Percentiles rank a stretch among this genome's conserved stretches.
Conservation (phyloP, 2,329 filamentous ascomycete species). For the Alternaria metachromatica region DNA sequence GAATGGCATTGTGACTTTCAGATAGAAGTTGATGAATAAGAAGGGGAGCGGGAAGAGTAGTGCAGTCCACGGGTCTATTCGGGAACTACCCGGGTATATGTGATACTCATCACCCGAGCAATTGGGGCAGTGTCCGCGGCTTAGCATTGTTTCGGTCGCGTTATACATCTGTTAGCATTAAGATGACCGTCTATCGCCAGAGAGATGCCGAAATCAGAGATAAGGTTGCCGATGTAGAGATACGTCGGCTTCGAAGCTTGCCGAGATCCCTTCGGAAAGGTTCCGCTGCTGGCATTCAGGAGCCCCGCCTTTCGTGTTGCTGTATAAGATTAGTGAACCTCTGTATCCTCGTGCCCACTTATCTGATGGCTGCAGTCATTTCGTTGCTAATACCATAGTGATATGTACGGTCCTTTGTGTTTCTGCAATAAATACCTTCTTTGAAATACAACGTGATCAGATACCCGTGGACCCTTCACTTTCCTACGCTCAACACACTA, state of each 20-base stretch:
- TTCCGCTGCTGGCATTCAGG: neutral
- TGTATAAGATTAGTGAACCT: neutral
- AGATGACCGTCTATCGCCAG: neutral
- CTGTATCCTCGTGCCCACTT: neutral
- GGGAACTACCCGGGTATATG: neutral
- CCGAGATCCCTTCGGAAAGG: neutral
- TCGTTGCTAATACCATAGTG: neutral
- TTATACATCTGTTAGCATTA: neutral
- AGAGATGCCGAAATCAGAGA: neutral
- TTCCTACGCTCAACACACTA: neutral
- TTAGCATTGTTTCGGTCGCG: neutral
- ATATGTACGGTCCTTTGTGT: neutral
- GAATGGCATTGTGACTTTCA: neutral
- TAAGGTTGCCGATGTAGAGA: neutral
- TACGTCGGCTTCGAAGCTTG: neutral
- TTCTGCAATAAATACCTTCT: neutral
- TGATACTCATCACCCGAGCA: neutral
- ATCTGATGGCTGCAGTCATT: neutral
- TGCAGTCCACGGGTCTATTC: neutral
- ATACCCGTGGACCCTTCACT: neutral
- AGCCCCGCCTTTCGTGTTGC: neutral
- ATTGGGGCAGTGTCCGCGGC: neutral
- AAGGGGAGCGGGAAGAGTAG: neutral
- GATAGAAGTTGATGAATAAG: neutral
- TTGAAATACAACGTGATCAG: neutral